Percentiles rank a stretch among this genome's conserved stretches.
phyloP scores from a whole-genome alignment of 1,139 yeast species.

The Candida tropicalis region DNA sequence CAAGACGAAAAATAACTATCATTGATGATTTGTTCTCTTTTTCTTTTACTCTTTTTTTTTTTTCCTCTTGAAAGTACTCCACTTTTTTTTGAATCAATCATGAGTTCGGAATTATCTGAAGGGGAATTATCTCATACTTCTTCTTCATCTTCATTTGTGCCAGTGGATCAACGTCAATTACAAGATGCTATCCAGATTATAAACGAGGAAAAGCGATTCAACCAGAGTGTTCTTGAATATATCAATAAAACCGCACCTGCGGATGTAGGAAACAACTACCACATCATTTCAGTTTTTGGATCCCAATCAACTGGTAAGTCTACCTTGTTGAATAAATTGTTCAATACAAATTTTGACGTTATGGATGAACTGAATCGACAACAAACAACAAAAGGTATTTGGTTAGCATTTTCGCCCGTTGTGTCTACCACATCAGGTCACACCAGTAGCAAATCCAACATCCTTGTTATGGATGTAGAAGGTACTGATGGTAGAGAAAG shows the following conservation, averaged over 20 bases:
- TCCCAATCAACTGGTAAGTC: slow-evolving; percentile 97
- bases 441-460: slow-evolving; percentile 28
- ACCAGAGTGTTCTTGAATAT: slow-evolving; percentile 37
- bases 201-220: slow-evolving; percentile 74
- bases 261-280: slow-evolving; percentile 70
- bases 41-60: background rate
- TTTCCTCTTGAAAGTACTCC: background rate
- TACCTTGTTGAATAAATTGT: slow-evolving; percentile 79
- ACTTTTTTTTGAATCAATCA: background rate
- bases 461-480: slow-evolving; percentile 94
- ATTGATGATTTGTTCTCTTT: slow-evolving; percentile 1
- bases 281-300: slow-evolving; percentile 93
- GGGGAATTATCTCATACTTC: slow-evolving; percentile 15
- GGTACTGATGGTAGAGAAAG: slow-evolving; percentile 98
- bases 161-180: slow-evolving; percentile 34
- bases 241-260: slow-evolving; percentile 37
- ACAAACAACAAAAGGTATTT: slow-evolving; percentile 94
- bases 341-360: slow-evolving; percentile 86
- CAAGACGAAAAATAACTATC: too few relatives aligned
- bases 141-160: slow-evolving; percentile 46
- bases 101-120: slow-evolving; percentile 5
- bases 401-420: slow-evolving; percentile 74
- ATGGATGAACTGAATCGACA: slow-evolving; percentile 85
- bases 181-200: slow-evolving; percentile 67
- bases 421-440: slow-evolving; percentile 30